These are phyloP conservation scores for Aureobasidium sp. DNA, from an alignment of 2,329 filamentous ascomycete genomes.

Conservation along the genomic window DNA sequence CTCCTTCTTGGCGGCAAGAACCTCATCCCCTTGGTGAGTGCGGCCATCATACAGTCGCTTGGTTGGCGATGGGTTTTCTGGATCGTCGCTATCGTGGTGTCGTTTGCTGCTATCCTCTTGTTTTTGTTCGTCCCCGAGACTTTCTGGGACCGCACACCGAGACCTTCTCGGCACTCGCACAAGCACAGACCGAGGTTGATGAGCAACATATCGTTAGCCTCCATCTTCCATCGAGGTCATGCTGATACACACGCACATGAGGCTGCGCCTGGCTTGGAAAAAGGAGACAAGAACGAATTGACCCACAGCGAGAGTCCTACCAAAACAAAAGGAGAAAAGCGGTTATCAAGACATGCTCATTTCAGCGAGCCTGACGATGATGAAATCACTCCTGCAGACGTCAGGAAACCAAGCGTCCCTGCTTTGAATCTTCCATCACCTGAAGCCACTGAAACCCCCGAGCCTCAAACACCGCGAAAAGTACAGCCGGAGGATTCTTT, in stretches of 20 bases:
- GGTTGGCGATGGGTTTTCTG: constrained; percentile 60
- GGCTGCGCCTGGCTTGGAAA: constrained; percentile 9
- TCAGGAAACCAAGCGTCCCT: not conserved
- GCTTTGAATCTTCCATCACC: constrained; percentile 10
- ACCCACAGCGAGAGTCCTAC: not conserved
- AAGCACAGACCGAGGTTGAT: constrained; percentile 18
- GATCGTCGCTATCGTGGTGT: constrained; percentile 77
- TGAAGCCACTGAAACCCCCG: not conserved
- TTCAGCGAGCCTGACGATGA: constrained; percentile 20
- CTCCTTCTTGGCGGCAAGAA: constrained; percentile 83
- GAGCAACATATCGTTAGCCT: constrained; percentile 24
- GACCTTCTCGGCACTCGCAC: constrained; percentile 34
- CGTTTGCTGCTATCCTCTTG: constrained; percentile 60
- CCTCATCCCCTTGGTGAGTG: constrained; percentile 77
- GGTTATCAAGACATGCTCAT: constrained; percentile 24
- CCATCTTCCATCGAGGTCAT: constrained; percentile 23
- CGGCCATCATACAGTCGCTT: constrained; percentile 68
- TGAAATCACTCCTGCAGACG: not conserved
- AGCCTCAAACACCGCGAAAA: constrained; percentile 1
- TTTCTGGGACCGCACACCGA: constrained; percentile 84
- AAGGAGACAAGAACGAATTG: not conserved
- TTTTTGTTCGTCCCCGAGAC: constrained; percentile 93
- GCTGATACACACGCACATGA: constrained; percentile 15
- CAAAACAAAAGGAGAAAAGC: constrained; percentile 13
- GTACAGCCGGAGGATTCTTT: not conserved